Evolutionary conservation across 2,329 filamentous ascomycete species (phyloP), one percentile per base, ranked within the genome.

Genomic region (Colletotrichum australisinense): DNA sequence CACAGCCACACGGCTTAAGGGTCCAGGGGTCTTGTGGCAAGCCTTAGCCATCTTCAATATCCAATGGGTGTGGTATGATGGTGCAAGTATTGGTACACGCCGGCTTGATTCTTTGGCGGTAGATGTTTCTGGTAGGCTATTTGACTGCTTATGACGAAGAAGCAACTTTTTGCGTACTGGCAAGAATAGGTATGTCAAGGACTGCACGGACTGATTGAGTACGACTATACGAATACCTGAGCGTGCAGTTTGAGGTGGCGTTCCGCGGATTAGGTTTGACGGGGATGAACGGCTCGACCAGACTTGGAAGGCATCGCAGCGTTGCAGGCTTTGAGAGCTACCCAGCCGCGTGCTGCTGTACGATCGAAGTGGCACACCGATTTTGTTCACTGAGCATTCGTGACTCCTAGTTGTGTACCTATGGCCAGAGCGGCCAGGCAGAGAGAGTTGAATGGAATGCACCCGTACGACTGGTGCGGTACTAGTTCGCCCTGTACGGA

Each of bases 1-100:
- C 72, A 72, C 72, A 74, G 72, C 72, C 72, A 74, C 72, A 72
- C 24, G 24, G 52, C 12, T 24, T 28, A 72, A 68, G 69, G 68
- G 72, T 72, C 63, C 69, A 74, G 72, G 71, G 68, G 57, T 72
- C 42, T 59, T 52, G 49, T 4, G 53, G 28, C 24, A 81, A 80
- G 82, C 81, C 38, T 19, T 42, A 3, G 16, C 38, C 83, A 84
- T 83, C 28, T 53, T 30, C 30, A 24, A 22, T 49, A 11, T 26
- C n/a, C 7, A 26, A 35, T 7, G 16, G 60, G 60, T n/a, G 42
- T 30, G 24, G 28, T 63, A 19, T 32, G 49, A 26, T 32, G n/a
- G 12, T 63, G 28, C n/a, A 52, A 22, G 60, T 26, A 32, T n/a
- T 22, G 42, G n/a, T 52, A 35, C n/a, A 53, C 26, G 32, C 32